Evolutionary conservation across 73 alveolate species (phyloP).

Genomic region (Paramecium sonneborni): DNA sequence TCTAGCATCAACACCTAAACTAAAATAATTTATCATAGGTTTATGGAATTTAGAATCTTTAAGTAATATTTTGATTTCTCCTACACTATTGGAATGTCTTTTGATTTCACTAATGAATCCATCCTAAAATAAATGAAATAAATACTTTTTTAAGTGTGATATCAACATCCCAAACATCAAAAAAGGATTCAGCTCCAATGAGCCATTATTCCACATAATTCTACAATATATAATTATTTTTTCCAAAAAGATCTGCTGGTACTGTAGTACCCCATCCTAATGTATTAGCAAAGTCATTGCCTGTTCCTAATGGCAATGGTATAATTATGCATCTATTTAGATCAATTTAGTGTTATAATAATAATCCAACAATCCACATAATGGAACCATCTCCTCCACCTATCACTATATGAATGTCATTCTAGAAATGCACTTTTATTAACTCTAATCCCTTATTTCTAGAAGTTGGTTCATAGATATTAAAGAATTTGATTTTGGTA

Average conservation of each 20-base stretch:
- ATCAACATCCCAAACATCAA: slow-evolving; percentile 91
- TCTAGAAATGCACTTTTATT: neutral
- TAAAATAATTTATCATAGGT: slow-evolving; percentile 78
- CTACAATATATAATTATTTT: slow-evolving; percentile 43
- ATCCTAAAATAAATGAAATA: neutral
- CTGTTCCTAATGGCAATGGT: slow-evolving; percentile 88
- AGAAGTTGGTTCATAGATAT: neutral
- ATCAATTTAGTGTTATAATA: slow-evolving; percentile 63
- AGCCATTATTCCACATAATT: slow-evolving; percentile 62
- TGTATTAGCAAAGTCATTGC: slow-evolving; percentile 79
- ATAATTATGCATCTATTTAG: slow-evolving; percentile 68
- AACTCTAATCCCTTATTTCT: slow-evolving; percentile 16
- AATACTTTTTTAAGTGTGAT: slow-evolving; percentile 73
- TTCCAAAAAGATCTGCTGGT: slow-evolving; percentile 63
- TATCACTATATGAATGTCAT: slow-evolving; percentile 22
- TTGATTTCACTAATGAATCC: slow-evolving; percentile 67
- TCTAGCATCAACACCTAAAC: slow-evolving; percentile 95
- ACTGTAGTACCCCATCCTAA: slow-evolving; percentile 75
- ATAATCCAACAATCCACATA: slow-evolving; percentile 76
- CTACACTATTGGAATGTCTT: neutral
- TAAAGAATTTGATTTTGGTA: neutral
- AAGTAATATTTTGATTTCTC: neutral
- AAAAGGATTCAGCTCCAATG: slow-evolving; percentile 67
- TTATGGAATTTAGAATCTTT: neutral
- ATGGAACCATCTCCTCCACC: slow-evolving; percentile 93